phyloP scores from a whole-genome alignment of 179 eudicot species.

The Silene coronaria region DNA sequence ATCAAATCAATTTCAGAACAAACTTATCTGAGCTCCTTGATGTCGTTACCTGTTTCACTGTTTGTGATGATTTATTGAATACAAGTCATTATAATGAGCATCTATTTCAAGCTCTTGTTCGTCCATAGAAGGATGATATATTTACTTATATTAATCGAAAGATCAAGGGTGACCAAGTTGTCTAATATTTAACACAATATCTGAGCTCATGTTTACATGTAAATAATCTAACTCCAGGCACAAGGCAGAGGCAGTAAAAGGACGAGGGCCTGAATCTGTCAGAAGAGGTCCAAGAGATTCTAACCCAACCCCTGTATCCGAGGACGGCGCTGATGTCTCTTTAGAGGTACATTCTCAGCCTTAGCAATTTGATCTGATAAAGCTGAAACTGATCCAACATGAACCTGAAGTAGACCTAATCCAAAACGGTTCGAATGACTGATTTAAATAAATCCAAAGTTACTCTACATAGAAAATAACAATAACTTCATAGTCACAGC shows the following conservation, averaged over 20 bases:
- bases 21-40: neutral
- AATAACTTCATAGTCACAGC: too few species aligned
- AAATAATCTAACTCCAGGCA: slow-evolving; percentile 34
- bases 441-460: too few species aligned
- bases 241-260: slow-evolving; percentile 61
- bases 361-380: neutral
- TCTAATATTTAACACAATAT: neutral
- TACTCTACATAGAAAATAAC: too few species aligned
- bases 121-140: neutral
- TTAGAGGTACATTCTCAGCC: slow-evolving; percentile 20
- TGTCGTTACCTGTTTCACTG: neutral
- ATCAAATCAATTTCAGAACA: neutral
- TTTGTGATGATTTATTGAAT: too few species aligned
- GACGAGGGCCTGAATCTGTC: slow-evolving; percentile 49
- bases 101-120: neutral
- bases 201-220: neutral
- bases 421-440: too few species aligned
- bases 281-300: slow-evolving; percentile 43
- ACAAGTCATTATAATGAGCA: neutral
- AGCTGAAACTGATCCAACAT: too few species aligned
- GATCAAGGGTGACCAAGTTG: neutral
- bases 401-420: neutral
- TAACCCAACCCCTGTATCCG: slow-evolving; percentile 40
- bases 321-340: slow-evolving; percentile 37
- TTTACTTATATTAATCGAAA: neutral